Evolutionary conservation across 352 stramenopile species (phyloP).

Genomic region (Globisporangium alternatum): DNA sequence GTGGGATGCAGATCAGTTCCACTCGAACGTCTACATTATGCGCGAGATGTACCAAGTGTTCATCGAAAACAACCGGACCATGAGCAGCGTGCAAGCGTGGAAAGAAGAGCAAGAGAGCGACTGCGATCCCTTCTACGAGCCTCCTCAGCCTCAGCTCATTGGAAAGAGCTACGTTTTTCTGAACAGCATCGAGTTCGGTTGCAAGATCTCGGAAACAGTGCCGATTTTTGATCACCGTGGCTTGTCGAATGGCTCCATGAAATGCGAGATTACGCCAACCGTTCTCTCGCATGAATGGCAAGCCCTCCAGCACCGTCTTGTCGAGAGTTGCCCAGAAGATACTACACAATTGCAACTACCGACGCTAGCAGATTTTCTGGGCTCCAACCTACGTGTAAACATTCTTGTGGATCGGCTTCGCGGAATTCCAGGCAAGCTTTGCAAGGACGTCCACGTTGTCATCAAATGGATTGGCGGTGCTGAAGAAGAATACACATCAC

Average conservation of each 20-base stretch:
- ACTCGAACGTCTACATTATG: slow-evolving; percentile 79
- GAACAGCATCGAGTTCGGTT: slow-evolving; percentile 52
- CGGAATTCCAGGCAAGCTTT: slow-evolving; percentile 70
- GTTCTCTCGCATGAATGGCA: slow-evolving; percentile 79
- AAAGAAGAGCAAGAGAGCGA: slow-evolving; percentile 32
- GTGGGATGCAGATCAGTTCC: slow-evolving; percentile 81
- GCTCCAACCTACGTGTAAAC: slow-evolving; percentile 53
- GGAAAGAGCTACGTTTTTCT: slow-evolving; percentile 73
- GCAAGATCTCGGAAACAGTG: slow-evolving; percentile 52
- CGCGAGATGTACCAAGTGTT: slow-evolving; percentile 88
- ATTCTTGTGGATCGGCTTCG: slow-evolving; percentile 47
- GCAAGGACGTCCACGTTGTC: slow-evolving; percentile 61
- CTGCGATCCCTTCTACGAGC: slow-evolving; percentile 79
- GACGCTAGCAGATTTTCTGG: slow-evolving; percentile 42
- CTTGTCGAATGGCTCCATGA: slow-evolving; percentile 32
- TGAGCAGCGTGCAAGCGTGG: slow-evolving; percentile 32
- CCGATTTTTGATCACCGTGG: slow-evolving; percentile 61
- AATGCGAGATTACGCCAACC: slow-evolving; percentile 60
- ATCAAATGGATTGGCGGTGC: slow-evolving; percentile 39
- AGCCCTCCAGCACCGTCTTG: slow-evolving; percentile 50
- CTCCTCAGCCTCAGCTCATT: slow-evolving; percentile 63
- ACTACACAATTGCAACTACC: slow-evolving; percentile 33
- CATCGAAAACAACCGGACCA: slow-evolving; percentile 62
- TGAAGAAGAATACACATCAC: slow-evolving; percentile 42
- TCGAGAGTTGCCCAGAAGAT: slow-evolving; percentile 56